Percentiles rank a stretch among this genome's conserved stretches.
These are phyloP conservation scores for Umbelopsis vinacea DNA, from an alignment of 192 early-diverging fungal genomes.

Conservation along the genomic window DNA sequence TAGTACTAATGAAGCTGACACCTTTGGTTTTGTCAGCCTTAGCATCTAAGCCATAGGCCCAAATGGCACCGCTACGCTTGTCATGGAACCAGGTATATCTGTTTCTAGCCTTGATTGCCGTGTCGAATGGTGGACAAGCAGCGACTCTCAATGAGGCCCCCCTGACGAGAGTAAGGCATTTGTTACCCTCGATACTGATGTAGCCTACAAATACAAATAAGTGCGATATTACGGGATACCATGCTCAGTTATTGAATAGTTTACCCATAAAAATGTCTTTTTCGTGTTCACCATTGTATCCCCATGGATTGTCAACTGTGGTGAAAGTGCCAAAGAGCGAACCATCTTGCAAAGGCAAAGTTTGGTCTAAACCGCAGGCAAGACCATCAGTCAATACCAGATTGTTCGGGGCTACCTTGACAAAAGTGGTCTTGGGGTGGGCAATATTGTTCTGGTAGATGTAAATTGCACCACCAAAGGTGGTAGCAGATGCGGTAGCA, in stretches of 20 bases:
- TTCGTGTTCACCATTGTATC: conserved; percentile 32
- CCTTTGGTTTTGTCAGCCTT: conserved; percentile 29
- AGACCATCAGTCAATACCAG: conserved; percentile 29
- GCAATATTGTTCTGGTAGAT: conserved; percentile 34
- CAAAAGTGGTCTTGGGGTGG: conserved; percentile 34
- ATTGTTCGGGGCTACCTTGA: conserved; percentile 27
- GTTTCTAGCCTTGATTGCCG: conserved; percentile 34
- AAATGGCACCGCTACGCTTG: conserved; percentile 39
- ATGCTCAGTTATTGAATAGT: neutral
- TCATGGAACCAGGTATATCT: conserved; percentile 42
- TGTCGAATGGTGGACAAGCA: conserved; percentile 30
- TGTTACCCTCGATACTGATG: conserved; percentile 20
- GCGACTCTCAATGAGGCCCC: conserved; percentile 18
- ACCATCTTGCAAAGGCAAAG: conserved; percentile 25
- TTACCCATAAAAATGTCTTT: conserved; percentile 26
- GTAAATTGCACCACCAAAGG: conserved; percentile 23
- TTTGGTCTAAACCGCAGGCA: conserved; percentile 21
- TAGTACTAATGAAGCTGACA: conserved; percentile 19
- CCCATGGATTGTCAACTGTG: conserved; percentile 34
- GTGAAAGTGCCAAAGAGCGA: conserved; percentile 33
- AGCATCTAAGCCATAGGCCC: conserved; percentile 37
- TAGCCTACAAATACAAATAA: conserved; percentile 21
- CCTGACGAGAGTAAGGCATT: conserved; percentile 29
- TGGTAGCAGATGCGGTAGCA: conserved; percentile 4
- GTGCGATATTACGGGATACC: too few relatives aligned